These are phyloP conservation scores for Pythium dissimile DNA, from an alignment of 352 stramenopile species.

Conservation along the genomic window DNA sequence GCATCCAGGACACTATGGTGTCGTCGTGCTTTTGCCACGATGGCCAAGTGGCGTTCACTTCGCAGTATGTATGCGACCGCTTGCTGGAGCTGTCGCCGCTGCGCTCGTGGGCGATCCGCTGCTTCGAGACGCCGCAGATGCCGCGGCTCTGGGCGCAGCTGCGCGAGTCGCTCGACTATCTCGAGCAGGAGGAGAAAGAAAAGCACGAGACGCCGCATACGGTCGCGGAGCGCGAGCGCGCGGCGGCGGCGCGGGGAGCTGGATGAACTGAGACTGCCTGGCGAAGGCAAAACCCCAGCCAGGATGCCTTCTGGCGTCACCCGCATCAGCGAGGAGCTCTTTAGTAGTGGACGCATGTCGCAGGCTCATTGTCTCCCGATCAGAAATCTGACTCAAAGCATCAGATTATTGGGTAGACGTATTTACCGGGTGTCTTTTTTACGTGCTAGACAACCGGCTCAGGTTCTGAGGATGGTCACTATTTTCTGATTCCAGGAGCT, in stretches of 20 bases:
- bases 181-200: conserved; percentile 22
- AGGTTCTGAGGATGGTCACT: no score
- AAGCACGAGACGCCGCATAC: conserved; percentile 14
- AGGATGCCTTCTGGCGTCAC: no score
- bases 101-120: neutral
- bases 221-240: neutral
- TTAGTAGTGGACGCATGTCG: no score
- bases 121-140: neutral
- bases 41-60: conserved; percentile 17
- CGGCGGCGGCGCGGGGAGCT: neutral
- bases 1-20: neutral
- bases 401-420: no score
- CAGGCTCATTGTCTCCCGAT: no score
- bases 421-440: no score
- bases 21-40: neutral
- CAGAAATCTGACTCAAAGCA: no score
- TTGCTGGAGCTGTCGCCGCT: neutral
- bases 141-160: conserved; percentile 14
- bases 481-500: conserved; percentile 5
- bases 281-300: no score
- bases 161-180: conserved; percentile 9
- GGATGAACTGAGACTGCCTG: no score
- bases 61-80: conserved; percentile 25
- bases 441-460: no score
- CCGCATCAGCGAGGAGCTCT: no score